A percentile compares a stretch with the other conserved stretches of the same genome.
These are phyloP conservation scores for Beauveria brongniartii DNA, from an alignment of 2,329 filamentous ascomycete genomes.

Conservation along the genomic window DNA sequence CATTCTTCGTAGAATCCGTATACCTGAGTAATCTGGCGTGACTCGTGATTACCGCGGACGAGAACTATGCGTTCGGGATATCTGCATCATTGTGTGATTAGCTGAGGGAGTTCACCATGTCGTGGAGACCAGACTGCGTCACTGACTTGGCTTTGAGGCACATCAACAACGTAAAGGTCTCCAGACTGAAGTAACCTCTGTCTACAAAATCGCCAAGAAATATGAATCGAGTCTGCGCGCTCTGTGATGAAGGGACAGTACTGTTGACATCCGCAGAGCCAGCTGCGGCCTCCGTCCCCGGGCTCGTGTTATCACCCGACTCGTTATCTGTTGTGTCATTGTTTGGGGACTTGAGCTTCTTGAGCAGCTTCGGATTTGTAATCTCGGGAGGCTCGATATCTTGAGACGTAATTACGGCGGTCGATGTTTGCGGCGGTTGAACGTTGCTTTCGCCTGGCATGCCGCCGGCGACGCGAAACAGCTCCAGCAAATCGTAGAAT, in stretches of 20 bases:
- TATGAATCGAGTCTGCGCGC: conserved; percentile 48
- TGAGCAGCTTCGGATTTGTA: conserved; percentile 76
- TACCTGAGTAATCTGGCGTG: conserved; percentile 92
- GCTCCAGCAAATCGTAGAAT: conserved; percentile 94
- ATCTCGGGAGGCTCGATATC: conserved; percentile 90
- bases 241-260: conserved; percentile 32
- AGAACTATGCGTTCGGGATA: conserved; percentile 94
- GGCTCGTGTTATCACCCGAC: conserved; percentile 33
- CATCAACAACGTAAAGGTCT: conserved; percentile 95
- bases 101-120: neutral
- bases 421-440: conserved; percentile 59
- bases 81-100: conserved; percentile 35
- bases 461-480: conserved; percentile 92
- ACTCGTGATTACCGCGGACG: conserved; percentile 96
- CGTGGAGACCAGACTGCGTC: conserved; percentile 15
- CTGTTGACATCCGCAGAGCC: conserved; percentile 20
- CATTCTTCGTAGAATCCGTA: conserved; percentile 99
- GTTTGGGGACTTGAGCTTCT: conserved; percentile 62
- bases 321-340: conserved; percentile 42
- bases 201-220: conserved; percentile 89
- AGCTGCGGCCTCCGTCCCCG: conserved; percentile 14
- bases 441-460: conserved; percentile 81
- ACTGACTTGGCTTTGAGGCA: conserved; percentile 72
- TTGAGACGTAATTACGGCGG: conserved; percentile 75
- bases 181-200: conserved; percentile 92